A percentile compares a stretch with the other conserved stretches of the same genome.
These are phyloP conservation scores for Hordeum vulgare DNA, from an alignment of 176 grass and related monocot genomes.

Conservation along the genomic window MorexV3_pseudomolecules_assembly NC_058524.1:41633532-41634031, in stretches of 20 bases:
- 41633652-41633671: not conserved
- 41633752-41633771: not conserved
- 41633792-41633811: not conserved
- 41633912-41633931: slow-evolving; percentile 57
- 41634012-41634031: slow-evolving; percentile 23
- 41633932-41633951: slow-evolving; percentile 9
- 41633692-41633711: slow-evolving; percentile 73
- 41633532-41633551: slow-evolving; percentile 44
- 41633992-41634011: slow-evolving; percentile 10
- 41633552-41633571: not conserved
- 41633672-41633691: slow-evolving; percentile 36
- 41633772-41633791: not conserved
- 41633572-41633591: not conserved
- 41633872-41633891: not conserved
- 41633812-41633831: too few species aligned
- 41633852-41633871: not conserved
- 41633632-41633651: slow-evolving; percentile 12
- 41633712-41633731: slow-evolving; percentile 9
- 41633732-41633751: not conserved
- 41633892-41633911: not conserved
- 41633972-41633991: slow-evolving; percentile 13
- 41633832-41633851: too few species aligned
- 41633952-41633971: slow-evolving; percentile 57
- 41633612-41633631: slow-evolving; percentile 28
- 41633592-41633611: not conserved